Conservation (phyloP, 2,329 filamentous ascomycete genomes). For the Calonectria naviculata region DNA sequence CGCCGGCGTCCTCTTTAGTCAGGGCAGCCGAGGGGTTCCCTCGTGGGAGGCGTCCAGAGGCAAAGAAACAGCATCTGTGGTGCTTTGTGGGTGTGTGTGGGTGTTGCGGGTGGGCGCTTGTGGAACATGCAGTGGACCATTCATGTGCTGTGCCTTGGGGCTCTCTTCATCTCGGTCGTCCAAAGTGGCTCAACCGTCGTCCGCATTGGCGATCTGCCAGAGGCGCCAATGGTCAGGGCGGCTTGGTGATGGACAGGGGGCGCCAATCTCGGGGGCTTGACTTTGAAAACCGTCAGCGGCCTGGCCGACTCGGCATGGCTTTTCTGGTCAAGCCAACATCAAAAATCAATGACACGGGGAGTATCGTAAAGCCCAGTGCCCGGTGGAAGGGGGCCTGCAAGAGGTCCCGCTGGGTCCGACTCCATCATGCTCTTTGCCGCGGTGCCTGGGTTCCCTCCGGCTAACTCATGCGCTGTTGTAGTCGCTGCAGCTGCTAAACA, state of each 20-base stretch:
- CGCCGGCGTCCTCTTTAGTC: neutral
- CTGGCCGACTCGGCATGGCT: neutral
- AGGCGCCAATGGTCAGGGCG: slow-evolving; percentile 28
- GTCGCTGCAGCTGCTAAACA: slow-evolving; percentile 14
- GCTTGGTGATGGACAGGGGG: slow-evolving; percentile 25
- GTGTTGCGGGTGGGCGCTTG: slow-evolving; percentile 11
- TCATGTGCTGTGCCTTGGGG: slow-evolving; percentile 31
- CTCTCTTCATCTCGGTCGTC: slow-evolving; percentile 39
- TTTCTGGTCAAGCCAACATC: neutral
- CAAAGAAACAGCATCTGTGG: neutral
- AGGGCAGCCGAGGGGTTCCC: neutral
- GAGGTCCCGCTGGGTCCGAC: neutral
- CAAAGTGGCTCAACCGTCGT: slow-evolving; percentile 34
- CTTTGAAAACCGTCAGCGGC: slow-evolving; percentile 5
- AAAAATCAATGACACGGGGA: neutral
- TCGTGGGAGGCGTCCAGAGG: neutral
- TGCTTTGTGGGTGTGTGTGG: neutral
- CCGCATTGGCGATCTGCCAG: slow-evolving; percentile 33
- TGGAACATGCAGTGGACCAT: slow-evolving; percentile 31
- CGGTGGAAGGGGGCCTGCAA: neutral
- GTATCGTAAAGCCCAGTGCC: neutral
- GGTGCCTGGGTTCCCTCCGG: slow-evolving; percentile 13
- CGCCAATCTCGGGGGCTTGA: slow-evolving; percentile 35
- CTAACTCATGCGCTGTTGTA: slow-evolving; percentile 5
- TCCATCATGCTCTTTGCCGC: neutral